Evolutionary conservation across 306 rosid genomes (phyloP).

Genomic region (Malus sylvestris): DNA sequence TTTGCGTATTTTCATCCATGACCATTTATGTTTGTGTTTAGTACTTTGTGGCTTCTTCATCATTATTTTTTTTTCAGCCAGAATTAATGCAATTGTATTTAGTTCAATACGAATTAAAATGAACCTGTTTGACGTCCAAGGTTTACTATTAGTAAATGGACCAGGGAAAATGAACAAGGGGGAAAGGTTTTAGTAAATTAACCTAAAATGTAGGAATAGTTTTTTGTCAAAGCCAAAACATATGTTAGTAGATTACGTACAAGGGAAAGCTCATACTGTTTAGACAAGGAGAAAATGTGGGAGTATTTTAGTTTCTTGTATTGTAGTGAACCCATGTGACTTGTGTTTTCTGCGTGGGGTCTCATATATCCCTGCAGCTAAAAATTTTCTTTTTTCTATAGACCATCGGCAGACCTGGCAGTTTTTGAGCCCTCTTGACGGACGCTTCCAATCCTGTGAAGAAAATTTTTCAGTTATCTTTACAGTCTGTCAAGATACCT

Average conservation of each 20-base stretch:
- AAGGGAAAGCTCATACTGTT: background rate
- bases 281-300: background rate
- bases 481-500: background rate
- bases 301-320: background rate
- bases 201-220: background rate
- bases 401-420: background rate
- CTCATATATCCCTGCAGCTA: background rate
- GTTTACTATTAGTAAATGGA: background rate
- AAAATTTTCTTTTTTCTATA: background rate
- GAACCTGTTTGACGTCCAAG: background rate
- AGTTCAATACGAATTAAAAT: background rate
- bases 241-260: background rate
- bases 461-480: background rate
- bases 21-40: background rate
- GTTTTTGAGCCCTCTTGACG: background rate
- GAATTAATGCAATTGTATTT: background rate
- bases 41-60: background rate
- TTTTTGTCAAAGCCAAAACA: background rate
- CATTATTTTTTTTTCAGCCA: background rate
- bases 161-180: background rate
- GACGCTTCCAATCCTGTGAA: background rate
- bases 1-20: background rate
- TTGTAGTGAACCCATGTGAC: background rate
- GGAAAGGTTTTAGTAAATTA: background rate
- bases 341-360: background rate